These are phyloP conservation scores for Isatis lusitanica DNA, from an alignment of 441 rosid genomes.

Conservation along the genomic window DNA sequence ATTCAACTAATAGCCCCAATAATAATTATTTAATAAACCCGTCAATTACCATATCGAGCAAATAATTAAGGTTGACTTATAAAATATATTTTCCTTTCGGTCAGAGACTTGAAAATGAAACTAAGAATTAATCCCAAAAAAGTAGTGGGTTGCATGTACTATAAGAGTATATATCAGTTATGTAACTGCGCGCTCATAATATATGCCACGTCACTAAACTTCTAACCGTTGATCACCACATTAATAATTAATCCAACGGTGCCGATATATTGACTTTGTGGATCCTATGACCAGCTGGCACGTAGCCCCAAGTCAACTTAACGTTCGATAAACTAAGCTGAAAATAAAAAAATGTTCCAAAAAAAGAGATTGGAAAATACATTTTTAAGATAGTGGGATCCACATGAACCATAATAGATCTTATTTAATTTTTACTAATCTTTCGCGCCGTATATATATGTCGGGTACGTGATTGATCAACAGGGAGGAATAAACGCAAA, in stretches of 20 bases:
- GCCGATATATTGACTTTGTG: neutral
- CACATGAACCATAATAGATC: neutral
- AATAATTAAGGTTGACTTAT: slow-evolving; percentile 23
- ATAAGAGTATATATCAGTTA: neutral
- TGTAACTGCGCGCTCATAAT: neutral
- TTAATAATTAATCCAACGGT: slow-evolving; percentile 5
- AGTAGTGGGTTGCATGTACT: slow-evolving; percentile 25
- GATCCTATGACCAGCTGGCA: neutral
- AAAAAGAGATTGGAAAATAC: neutral
- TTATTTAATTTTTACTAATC: slow-evolving; percentile 13
- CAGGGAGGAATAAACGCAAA: neutral
- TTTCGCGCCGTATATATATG: slow-evolving; percentile 28
- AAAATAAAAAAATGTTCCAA: neutral
- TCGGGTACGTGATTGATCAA: neutral
- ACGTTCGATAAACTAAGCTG: neutral
- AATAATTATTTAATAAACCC: neutral
- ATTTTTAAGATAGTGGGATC: neutral
- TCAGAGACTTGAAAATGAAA: neutral
- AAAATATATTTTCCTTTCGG: neutral
- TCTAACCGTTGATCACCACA: slow-evolving; percentile 15
- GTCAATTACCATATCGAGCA: neutral
- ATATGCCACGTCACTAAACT: slow-evolving; percentile 6
- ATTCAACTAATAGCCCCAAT: slow-evolving; percentile 7
- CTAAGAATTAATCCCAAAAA: neutral
- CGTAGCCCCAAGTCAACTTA: slow-evolving; percentile 15